Percentiles rank a stretch among this genome's conserved stretches.
Evolutionary conservation across 2,329 filamentous ascomycete genomes (phyloP).

Genomic region (Aspergillus eucalypticola): DNA sequence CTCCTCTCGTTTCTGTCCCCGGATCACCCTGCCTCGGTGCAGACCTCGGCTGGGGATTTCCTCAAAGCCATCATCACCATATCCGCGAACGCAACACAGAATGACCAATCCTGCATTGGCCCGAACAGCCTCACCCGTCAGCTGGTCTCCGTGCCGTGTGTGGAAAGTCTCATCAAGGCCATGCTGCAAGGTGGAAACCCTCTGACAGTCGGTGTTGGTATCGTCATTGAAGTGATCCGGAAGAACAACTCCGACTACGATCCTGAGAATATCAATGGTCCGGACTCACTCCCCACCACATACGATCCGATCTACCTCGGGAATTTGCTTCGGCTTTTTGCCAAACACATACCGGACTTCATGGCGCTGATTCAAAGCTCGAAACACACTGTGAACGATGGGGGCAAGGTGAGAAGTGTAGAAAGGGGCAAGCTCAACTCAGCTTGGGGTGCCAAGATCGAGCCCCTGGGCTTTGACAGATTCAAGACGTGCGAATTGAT

Average conservation of each 20-base stretch:
- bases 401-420: conserved; percentile 60
- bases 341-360: conserved; percentile 87
- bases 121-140: conserved; percentile 96
- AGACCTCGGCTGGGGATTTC: conserved; percentile 96
- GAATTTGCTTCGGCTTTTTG: conserved; percentile 83
- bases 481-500: conserved; percentile 99
- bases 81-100: conserved; percentile 95
- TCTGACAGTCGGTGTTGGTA: conserved; percentile 92
- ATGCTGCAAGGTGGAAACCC: conserved; percentile 95
- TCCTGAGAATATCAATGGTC: conserved; percentile 80
- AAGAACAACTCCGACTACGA: conserved; percentile 99
- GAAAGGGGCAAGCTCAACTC: conserved; percentile 75
- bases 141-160: conserved; percentile 81
- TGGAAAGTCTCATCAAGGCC: conserved; percentile 79
- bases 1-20: conserved; percentile 84
- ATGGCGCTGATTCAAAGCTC: conserved; percentile 85
- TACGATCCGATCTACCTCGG: conserved; percentile 95
- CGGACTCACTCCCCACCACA: conserved; percentile 75
- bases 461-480: conserved; percentile 92
- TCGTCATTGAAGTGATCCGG: conserved; percentile 96
- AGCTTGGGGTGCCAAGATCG: conserved; percentile 86
- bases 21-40: conserved; percentile 82
- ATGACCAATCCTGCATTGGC: conserved; percentile 97
- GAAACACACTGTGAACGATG: conserved; percentile 58
- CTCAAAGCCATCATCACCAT: conserved; percentile 99